These are phyloP conservation scores for Lentinula sp. DNA, from an alignment of 768 basidiomycete species.

Conservation along the genomic window DNA sequence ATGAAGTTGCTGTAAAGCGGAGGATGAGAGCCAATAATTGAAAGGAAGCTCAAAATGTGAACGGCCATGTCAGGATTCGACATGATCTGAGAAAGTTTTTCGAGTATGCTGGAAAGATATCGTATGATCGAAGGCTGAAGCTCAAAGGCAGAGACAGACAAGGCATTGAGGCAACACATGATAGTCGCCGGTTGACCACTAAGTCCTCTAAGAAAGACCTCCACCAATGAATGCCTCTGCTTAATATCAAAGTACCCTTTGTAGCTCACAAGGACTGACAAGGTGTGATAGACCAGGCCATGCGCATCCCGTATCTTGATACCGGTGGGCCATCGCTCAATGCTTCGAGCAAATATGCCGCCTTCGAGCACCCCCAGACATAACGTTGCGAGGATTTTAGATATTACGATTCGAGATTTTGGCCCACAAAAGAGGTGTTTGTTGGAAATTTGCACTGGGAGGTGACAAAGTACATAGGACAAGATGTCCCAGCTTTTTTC, in stretches of 20 bases:
- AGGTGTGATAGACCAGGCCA: conserved; percentile 79
- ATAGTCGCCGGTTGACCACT: conserved; percentile 70
- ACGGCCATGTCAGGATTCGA: conserved; percentile 89
- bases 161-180: conserved; percentile 85
- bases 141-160: conserved; percentile 86
- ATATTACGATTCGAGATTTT: conserved; percentile 57
- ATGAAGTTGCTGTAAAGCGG: conserved; percentile 86
- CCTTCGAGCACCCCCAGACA: conserved; percentile 61
- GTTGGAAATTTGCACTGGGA: conserved; percentile 88
- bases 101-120: conserved; percentile 67
- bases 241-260: conserved; percentile 67
- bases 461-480: conserved; percentile 85
- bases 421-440: conserved; percentile 97
- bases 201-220: conserved; percentile 65
- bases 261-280: conserved; percentile 87
- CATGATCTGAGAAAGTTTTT: conserved; percentile 90
- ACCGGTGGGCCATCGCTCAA: conserved; percentile 54
- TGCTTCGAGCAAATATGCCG: conserved; percentile 41
- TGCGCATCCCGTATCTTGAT: conserved; percentile 79
- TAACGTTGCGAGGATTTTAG: conserved; percentile 56
- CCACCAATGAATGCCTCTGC: conserved; percentile 63
- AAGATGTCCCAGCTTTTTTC: conserved; percentile 91
- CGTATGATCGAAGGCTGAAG: conserved; percentile 77
- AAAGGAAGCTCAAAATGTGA: conserved; percentile 92
- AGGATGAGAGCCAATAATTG: conserved; percentile 77